Conservation (phyloP, 208 protist genomes). For the Leishmania turanica region DNA sequence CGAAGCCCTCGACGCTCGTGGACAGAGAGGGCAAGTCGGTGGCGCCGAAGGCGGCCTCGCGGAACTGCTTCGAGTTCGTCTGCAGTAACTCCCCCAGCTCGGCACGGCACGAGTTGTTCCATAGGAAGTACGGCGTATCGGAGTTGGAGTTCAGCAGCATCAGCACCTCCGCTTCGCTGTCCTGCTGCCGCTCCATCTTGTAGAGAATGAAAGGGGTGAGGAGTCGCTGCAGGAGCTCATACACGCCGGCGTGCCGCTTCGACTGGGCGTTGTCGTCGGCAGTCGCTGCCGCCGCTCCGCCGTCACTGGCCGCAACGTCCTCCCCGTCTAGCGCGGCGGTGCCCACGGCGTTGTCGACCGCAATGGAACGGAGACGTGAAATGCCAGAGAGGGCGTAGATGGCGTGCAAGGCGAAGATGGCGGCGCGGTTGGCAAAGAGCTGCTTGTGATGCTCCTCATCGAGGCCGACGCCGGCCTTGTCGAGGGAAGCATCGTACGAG, state of each 20-base stretch:
- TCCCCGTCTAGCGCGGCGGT: background rate
- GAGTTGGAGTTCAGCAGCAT: slow-evolving; percentile 84
- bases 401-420: slow-evolving; percentile 67
- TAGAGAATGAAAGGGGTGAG: slow-evolving; percentile 85
- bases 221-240: slow-evolving; percentile 56
- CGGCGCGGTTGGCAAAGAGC: slow-evolving; percentile 77
- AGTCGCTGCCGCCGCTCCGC: background rate
- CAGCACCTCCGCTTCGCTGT: slow-evolving; percentile 66
- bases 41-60: slow-evolving; percentile 46
- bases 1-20: slow-evolving; percentile 40
- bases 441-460: slow-evolving; percentile 82
- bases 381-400: slow-evolving; percentile 67
- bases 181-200: slow-evolving; percentile 44
- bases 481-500: slow-evolving; percentile 91
- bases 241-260: slow-evolving; percentile 38
- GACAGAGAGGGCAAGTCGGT: slow-evolving; percentile 30
- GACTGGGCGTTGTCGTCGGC: slow-evolving; percentile 17
- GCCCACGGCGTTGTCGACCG: background rate
- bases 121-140: slow-evolving; percentile 87
- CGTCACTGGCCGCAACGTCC: background rate
- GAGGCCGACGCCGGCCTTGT: slow-evolving; percentile 60
- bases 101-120: slow-evolving; percentile 82
- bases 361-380: slow-evolving; percentile 6
- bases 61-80: slow-evolving; percentile 50
- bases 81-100: slow-evolving; percentile 79